Conservation (phyloP, 352 stramenopile species). For the Globisporangium recalcitrans region DNA sequence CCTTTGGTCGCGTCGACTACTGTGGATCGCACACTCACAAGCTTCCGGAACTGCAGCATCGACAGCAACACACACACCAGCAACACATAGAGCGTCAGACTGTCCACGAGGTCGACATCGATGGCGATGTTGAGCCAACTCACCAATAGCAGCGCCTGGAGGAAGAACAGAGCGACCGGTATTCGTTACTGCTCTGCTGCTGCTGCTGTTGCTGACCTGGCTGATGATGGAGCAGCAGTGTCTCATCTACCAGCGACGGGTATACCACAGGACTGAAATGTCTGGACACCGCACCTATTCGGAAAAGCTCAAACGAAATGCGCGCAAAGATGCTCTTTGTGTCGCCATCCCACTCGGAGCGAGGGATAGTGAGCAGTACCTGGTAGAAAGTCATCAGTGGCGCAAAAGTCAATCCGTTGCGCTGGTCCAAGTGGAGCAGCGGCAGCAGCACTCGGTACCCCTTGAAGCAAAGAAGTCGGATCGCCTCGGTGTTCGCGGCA, state of each 20-base stretch:
- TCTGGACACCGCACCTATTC: conserved; percentile 25
- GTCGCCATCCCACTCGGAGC: conserved; percentile 36
- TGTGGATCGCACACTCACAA: conserved; percentile 19
- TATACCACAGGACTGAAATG: conserved; percentile 19
- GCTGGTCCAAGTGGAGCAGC: conserved; percentile 49
- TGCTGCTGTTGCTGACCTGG: background rate
- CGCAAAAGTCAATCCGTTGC: conserved; percentile 37
- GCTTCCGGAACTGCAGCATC: conserved; percentile 29
- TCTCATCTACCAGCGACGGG: conserved; percentile 19
- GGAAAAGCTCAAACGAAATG: conserved; percentile 60
- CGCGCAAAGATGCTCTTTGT: conserved; percentile 44
- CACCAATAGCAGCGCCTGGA: conserved; percentile 47
- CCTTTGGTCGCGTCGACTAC: conserved; percentile 23
- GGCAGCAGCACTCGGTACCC: conserved; percentile 62
- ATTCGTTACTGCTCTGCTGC: conserved; percentile 8
- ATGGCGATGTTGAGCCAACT: background rate
- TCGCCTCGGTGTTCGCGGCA: conserved; percentile 41
- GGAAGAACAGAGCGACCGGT: conserved; percentile 28
- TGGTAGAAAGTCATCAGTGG: conserved; percentile 54
- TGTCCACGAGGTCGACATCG: background rate
- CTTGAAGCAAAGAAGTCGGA: conserved; percentile 55
- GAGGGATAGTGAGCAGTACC: conserved; percentile 24
- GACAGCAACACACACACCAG: background rate
- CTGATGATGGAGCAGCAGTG: background rate
- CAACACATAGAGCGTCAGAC: background rate